Conservation (phyloP, 1,139 yeast genomes). For the Geotrichum candidum region DNA sequence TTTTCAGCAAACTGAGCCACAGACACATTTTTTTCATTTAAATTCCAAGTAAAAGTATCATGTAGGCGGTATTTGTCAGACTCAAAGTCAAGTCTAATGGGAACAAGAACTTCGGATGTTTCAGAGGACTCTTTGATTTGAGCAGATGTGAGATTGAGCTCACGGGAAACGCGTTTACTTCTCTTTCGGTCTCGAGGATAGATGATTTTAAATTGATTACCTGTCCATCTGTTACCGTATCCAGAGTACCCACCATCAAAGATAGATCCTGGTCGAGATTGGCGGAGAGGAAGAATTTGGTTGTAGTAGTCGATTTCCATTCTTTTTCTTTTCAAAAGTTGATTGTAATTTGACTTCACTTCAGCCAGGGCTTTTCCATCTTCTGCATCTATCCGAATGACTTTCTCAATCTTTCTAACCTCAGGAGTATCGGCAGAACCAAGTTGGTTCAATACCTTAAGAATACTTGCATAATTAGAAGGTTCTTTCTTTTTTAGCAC, state of each 20-base stretch:
- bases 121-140: constrained; percentile 40
- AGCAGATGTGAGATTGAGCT: constrained; percentile 36
- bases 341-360: neutral
- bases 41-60: constrained; percentile 88
- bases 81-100: constrained; percentile 86
- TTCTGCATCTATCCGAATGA: constrained; percentile 40
- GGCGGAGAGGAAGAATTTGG: constrained; percentile 36
- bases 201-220: constrained; percentile 58
- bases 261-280: constrained; percentile 53
- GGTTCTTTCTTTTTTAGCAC: neutral
- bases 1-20: constrained; percentile 66
- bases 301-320: constrained; percentile 32
- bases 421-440: constrained; percentile 32
- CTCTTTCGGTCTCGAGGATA: constrained; percentile 54
- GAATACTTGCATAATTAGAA: constrained; percentile 28
- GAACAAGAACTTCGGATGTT: constrained; percentile 59
- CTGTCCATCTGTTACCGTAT: constrained; percentile 86
- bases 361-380: constrained; percentile 33
- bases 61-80: constrained; percentile 76
- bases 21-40: constrained; percentile 60
- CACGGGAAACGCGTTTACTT: constrained; percentile 32
- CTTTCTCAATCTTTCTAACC: constrained; percentile 44
- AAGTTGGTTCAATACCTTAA: constrained; percentile 34
- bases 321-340: constrained; percentile 22
- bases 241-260: constrained; percentile 97